Base-by-base conservation (phyloP, 306 rosid genomes). In the Rubus parviflorus region DNA sequence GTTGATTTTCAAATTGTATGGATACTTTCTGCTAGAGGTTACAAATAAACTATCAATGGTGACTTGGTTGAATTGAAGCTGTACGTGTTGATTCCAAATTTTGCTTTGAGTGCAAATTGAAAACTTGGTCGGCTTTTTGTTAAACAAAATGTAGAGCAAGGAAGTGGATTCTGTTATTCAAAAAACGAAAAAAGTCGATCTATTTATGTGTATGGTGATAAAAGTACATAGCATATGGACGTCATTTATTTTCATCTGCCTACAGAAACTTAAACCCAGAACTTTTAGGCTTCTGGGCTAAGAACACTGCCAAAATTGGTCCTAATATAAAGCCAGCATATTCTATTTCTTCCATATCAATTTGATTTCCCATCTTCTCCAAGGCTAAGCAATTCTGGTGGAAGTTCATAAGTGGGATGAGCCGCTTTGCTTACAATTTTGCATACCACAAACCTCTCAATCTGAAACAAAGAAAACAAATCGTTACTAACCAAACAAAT, bases 391-490 rank as follows among this genome's bases (percentile, higher is more conserved):
- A 15, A 23, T 14, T 23, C 67, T 13, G 38, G 66, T 20, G 2
- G 3, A 0, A 35, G 8, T 4, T 53, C 22, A 8, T 19, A 12
- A 7, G 40, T 8, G 0, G 8, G 52, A 43, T 14, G 30, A 40
- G 46, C 37, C 67, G 20, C 66, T 19, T 61, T 40, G 60, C 30
- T 47, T 11, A 61, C 52, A 45, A 74, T 61, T 61, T 9, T 38
- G 78, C 70, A 74, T 11, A 30, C 70, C 58, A 61, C 70, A n/a
- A 16, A 74, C 52, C 46, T 60, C 14, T 61, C 46, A 7, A 74
- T 74, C 78, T 74, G 78, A 16, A 74, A 30, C 78, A 42, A 10
- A 17, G 46, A 45, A n/a, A 60, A 60, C 23, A 30, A 35, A 14
- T 15, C 13, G 51, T 72, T 22, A 72, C 6, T 0, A 5, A 38